Base-by-base conservation (phyloP, 306 rosid species). In the Glycine latifolia region DNA sequence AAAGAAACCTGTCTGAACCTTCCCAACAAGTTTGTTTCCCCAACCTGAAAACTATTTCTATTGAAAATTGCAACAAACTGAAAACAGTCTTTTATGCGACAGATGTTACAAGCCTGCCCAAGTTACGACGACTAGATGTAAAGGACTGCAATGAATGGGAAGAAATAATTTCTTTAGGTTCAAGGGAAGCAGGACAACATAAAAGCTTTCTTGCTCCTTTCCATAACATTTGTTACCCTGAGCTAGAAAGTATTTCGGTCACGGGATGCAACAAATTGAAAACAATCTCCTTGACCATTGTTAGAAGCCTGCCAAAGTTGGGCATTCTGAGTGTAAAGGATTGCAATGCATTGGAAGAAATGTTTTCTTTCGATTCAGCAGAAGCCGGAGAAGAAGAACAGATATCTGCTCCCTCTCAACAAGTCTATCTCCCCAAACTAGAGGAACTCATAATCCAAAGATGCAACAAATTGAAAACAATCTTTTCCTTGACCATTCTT, bases 391-490 rank as follows among this genome's bases (percentile, higher is more conserved):
- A 16, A 16, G 8, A 46, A 17, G 16, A 10, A 69, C 17, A 46
- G 5, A 1, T 66, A 13, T 66, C 31, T 3, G 31, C 50, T 39
- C 33, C 12, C 48, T 65, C 71, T 8, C 26, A 66, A 3, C 52
- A 66, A 4, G 52, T 66, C 4, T 41, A 8, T 37, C 37, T 66
- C 33, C 50, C 52, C 31, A n/a, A 7, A 66, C 71, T 66, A 6
- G 0, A 3, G 2, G 0, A 3, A 0, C 6, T 66, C 0, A 0
- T 3, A 0, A 39, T 66, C 6, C 0, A 14, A 41, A 41, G 3
- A 7, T 66, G 71, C 52, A 66, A 66, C 50, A 66, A 39, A 41
- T 6, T 66, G 52, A n/a, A 41, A 66, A 39, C 0, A 14, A 14
- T 66, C 1, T 66, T 66, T 50, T 14, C 50, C 31, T 37, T 6